Percentiles rank a stretch among this genome's conserved stretches.
These are phyloP conservation scores for Trichoderma polysporum DNA, from an alignment of 2,329 filamentous ascomycete genomes.

Conservation along the genomic window DNA sequence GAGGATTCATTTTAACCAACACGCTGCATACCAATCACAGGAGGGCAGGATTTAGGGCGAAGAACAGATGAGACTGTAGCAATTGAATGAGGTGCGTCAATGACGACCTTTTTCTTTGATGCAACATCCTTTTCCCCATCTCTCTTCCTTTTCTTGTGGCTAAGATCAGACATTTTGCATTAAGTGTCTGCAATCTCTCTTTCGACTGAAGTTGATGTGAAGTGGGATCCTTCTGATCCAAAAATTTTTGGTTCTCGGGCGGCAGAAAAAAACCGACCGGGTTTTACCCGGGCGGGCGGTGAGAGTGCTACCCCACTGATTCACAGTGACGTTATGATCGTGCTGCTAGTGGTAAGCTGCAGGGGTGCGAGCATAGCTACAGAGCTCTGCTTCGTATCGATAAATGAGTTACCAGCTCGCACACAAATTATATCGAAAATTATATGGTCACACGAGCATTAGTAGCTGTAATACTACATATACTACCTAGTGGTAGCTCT, in stretches of 20 bases:
- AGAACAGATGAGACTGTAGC: slow-evolving; percentile 49
- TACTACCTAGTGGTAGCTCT: too few relatives aligned
- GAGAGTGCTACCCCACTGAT: slow-evolving; percentile 16
- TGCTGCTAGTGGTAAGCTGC: too few relatives aligned
- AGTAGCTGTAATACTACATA: neutral
- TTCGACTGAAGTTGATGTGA: slow-evolving; percentile 4
- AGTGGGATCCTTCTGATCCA: slow-evolving; percentile 30
- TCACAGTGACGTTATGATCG: slow-evolving; percentile 18
- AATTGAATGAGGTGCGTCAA: slow-evolving; percentile 41
- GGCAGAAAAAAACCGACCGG: slow-evolving; percentile 29
- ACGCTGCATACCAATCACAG: slow-evolving; percentile 50
- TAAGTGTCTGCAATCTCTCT: neutral
- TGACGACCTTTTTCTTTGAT: slow-evolving; percentile 53
- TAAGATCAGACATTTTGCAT: slow-evolving; percentile 40
- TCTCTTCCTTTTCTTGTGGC: slow-evolving; percentile 56
- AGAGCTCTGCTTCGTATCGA: slow-evolving; percentile 10
- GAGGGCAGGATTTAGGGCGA: slow-evolving; percentile 48
- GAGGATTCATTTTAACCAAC: neutral
- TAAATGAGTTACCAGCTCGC: neutral
- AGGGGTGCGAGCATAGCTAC: slow-evolving; percentile 16
- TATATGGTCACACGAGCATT: slow-evolving; percentile 3
- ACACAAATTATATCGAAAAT: slow-evolving; percentile 9
- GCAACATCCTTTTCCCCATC: slow-evolving; percentile 42
- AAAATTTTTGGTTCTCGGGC: slow-evolving; percentile 30
- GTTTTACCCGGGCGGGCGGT: slow-evolving; percentile 31